Base-by-base conservation (phyloP, 495 filamentous ascomycete genomes). In the Diplogelasinospora grovesii region DNA sequence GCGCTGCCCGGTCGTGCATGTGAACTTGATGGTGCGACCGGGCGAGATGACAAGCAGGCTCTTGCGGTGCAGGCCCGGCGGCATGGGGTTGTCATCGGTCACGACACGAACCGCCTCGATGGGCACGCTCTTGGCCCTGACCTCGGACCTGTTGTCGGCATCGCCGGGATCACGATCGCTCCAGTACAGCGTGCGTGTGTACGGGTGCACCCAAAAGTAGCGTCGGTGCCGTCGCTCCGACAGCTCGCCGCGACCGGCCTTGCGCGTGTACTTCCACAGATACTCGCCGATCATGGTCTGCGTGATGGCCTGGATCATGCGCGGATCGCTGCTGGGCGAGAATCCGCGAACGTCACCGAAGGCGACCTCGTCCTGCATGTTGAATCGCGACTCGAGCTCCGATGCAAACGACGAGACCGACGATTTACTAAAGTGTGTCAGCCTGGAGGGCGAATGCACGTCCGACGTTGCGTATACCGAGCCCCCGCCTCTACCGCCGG, bases 251-350 rank as follows among this genome's bases (percentile, higher is more conserved):
- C 89, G 81, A 13, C 89, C 89, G 43, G 89, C 73, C 63, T 86
- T 93, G 46, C 93, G 82, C 1, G 90, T 97, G 62, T 98, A 98
- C 56, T 98, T 98, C 92, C 92, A 98, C 11, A 97, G 75, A 60
- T 89, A 96, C 56, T 98, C 92, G 38, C 92, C 92, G 55, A 97
- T 97, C 92, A 98, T 98, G 8, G 92, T 98, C 63, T 98, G 92
- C 5, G 93, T 97, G 46, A 98, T 96, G 30, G 92, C 92, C 69
- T 97, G 90, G 43, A 98, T 97, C 88, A 98, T 97, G 46, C 92
- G 82, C 36, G 92, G 90, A 61, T 98, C 92, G 0, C 89, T 95
- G 24, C 71, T 73, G 22, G 73, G 59, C 3, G 75, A 72, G 27
- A 83, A 63, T 22, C 76, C 81, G 9, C 78, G 68, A 10, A 78